Base-by-base conservation (phyloP, 2,329 filamentous ascomycete genomes). In the Aspergillus fructus region DNA sequence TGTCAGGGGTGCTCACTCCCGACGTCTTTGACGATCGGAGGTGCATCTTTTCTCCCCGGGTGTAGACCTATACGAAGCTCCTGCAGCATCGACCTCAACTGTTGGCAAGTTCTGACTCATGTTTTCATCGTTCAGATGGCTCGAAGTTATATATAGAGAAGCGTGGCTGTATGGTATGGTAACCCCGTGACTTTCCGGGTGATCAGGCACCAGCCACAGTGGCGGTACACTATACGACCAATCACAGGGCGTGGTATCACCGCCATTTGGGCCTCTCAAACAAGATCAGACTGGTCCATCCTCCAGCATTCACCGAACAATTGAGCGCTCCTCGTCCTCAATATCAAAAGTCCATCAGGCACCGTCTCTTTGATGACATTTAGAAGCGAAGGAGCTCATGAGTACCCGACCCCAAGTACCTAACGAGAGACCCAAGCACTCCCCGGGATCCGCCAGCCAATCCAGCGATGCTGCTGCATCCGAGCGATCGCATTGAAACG, bases 161-260 rank as follows among this genome's bases (percentile, higher is more conserved):
- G 24, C 17, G 34, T 23, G 13, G 30, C 15, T 5, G 42, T 42
- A 47, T 23, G 21, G 13, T 27, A 42, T 27, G 41, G 34, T 49
- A 15, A 43, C 34, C 56, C 41, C 54, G 54, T 51, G 49, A 49
- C 27, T 24, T 30, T 2, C 5, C 30, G 27, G 5, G 15, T 30
- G 19, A 11, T 4, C 15, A 17, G 11, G 5, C 55, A 54, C 23
- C 58, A 73, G 70, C 70, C 71, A 71, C 68, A 66, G 67, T 71
- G 70, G 67, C 71, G 65, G 70, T 71, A 60, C 33, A 3, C 56
- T 37, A 0, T 4, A 11, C 40, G 33, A 12, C 70, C 69, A 73
- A 73, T 71, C 60, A 70, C 15, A 41, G 3, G 0, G 11, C 39
- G 40, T 9, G 23, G 19, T 54, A 71, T 72, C 70, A 72, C 69